Percentiles rank a stretch among this genome's conserved stretches.
Evolutionary conservation across 192 early-diverging fungal genomes (phyloP).

Genomic region (Linnemannia exigua): DNA sequence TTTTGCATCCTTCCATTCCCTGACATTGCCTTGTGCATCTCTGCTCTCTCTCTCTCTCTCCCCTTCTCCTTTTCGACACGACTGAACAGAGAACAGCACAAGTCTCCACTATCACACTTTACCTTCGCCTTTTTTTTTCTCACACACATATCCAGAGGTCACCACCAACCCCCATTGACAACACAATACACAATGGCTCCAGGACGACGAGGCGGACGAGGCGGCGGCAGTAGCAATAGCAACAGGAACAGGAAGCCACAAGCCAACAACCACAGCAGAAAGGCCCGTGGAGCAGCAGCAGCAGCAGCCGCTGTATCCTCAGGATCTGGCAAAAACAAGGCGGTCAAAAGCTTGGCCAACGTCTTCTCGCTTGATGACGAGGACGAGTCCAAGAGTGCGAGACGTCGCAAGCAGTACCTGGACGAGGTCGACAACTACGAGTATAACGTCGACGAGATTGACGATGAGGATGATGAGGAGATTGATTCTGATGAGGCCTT

Average conservation of each 20-base stretch:
- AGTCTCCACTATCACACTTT: background rate
- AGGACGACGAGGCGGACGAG: slow-evolving; percentile 43
- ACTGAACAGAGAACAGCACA: slow-evolving; percentile 3
- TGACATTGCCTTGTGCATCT: background rate
- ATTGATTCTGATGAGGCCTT: slow-evolving; percentile 95
- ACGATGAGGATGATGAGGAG: slow-evolving; percentile 94
- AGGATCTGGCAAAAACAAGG: slow-evolving; percentile 6
- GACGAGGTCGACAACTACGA: slow-evolving; percentile 78
- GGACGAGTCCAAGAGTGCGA: slow-evolving; percentile 53
- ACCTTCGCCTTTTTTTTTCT: background rate
- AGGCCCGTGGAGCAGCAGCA: slow-evolving; percentile 36
- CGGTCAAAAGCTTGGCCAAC: slow-evolving; percentile 44
- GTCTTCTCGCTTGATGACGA: slow-evolving; percentile 59
- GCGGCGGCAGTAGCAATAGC: slow-evolving; percentile 18
- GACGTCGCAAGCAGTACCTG: slow-evolving; percentile 61
- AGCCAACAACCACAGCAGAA: slow-evolving; percentile 47
- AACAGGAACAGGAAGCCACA: slow-evolving; percentile 30
- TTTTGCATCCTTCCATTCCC: background rate
- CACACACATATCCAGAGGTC: background rate
- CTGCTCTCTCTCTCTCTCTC: background rate
- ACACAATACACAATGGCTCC: slow-evolving; percentile 36
- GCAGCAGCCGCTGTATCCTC: slow-evolving; percentile 13
- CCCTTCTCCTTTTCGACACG: background rate
- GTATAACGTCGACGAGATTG: slow-evolving; percentile 83
- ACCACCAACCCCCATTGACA: background rate